These are phyloP conservation scores for Pilobolus umbonatus DNA, from an alignment of 192 early-diverging fungal species.

Conservation along the genomic window DNA sequence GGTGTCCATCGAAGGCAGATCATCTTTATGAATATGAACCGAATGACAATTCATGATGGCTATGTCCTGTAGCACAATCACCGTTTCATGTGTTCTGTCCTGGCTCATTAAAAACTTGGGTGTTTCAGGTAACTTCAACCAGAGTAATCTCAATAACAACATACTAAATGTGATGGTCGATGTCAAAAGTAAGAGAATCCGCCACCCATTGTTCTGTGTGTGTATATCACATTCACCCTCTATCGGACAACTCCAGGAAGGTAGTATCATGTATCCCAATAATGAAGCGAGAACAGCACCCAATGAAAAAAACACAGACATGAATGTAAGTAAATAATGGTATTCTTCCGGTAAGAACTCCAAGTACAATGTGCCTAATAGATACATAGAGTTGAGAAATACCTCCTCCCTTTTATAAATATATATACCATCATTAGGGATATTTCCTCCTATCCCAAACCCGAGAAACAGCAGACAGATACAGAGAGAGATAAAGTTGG, in stretches of 20 bases:
- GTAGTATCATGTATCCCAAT: constrained; percentile 61
- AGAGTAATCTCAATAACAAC: constrained; percentile 62
- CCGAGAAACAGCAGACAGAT: constrained; percentile 63
- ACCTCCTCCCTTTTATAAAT: neutral
- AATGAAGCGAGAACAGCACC: constrained; percentile 71
- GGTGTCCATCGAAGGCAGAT: constrained; percentile 12
- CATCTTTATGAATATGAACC: constrained; percentile 13
- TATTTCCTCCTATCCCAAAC: constrained; percentile 69
- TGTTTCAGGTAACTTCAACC: constrained; percentile 69
- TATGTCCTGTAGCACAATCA: constrained; percentile 62
- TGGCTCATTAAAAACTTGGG: constrained; percentile 75
- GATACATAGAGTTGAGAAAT: neutral
- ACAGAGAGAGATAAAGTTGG: constrained; percentile 60
- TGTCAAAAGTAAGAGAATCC: constrained; percentile 62
- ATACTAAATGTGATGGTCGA: constrained; percentile 61
- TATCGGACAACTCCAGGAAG: constrained; percentile 62
- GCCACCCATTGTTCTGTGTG: constrained; percentile 73
- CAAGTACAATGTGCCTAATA: constrained; percentile 72
- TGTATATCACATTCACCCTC: constrained; percentile 42
- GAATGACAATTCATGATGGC: constrained; percentile 55
- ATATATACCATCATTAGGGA: constrained; percentile 53
- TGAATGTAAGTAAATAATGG: constrained; percentile 76
- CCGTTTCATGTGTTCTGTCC: constrained; percentile 57
- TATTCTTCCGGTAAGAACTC: constrained; percentile 79
- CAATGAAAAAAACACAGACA: constrained; percentile 81